These are phyloP conservation scores for Hypoxylon fuscum DNA, from an alignment of 495 filamentous ascomycete genomes.

Conservation along the genomic window DNA sequence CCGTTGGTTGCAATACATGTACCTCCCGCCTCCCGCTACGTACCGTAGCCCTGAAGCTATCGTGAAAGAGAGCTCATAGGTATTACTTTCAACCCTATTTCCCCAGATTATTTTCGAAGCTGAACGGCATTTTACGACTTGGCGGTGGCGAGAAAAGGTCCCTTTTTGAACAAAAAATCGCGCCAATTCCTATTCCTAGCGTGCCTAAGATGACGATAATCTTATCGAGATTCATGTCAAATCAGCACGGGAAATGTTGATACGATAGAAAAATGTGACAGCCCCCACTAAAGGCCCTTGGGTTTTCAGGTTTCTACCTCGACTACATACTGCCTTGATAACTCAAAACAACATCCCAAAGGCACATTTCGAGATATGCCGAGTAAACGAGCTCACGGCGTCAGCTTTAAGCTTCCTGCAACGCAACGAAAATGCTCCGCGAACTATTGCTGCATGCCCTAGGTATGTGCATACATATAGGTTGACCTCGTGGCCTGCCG, in stretches of 20 bases:
- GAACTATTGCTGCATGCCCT: not conserved
- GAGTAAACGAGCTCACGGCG: constrained; percentile 21
- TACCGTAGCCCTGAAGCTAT: constrained; percentile 24
- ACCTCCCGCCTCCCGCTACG: constrained; percentile 6
- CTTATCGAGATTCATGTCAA: constrained; percentile 27
- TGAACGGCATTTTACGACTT: constrained; percentile 32
- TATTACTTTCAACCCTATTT: constrained; percentile 27
- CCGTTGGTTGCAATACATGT: constrained; percentile 6
- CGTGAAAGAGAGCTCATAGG: constrained; percentile 20
- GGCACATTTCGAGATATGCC: no score
- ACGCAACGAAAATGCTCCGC: constrained; percentile 38
- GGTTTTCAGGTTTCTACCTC: not conserved
- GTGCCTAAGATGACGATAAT: constrained; percentile 18
- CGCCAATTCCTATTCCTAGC: constrained; percentile 4
- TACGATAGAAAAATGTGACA: not conserved
- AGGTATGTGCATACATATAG: no score
- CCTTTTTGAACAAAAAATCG: not conserved
- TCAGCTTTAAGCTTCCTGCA: constrained; percentile 22
- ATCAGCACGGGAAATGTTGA: not conserved
- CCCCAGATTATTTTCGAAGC: constrained; percentile 25
- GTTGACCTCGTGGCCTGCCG: no score
- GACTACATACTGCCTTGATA: not conserved
- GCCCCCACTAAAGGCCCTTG: not conserved
- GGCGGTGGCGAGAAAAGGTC: constrained; percentile 30
- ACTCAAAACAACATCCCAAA: no score